Conservation (phyloP, 1,139 yeast species). For the Candida tropicalis region DNA sequence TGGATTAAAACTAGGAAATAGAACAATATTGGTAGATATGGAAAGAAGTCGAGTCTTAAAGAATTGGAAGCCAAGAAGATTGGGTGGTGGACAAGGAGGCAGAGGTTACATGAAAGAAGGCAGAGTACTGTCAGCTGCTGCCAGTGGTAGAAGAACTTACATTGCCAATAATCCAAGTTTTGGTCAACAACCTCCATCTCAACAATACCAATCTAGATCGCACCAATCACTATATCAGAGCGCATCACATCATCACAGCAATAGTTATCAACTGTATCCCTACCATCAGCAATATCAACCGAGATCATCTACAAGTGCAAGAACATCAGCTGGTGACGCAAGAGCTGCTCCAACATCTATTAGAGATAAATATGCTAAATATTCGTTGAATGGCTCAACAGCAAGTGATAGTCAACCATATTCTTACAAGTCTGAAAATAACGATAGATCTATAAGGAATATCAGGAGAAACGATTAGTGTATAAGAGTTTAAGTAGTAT, state of each 20-base stretch:
- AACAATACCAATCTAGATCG: slow-evolving; percentile 3
- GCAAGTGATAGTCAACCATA: slow-evolving; percentile 5
- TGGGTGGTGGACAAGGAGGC: slow-evolving; percentile 72
- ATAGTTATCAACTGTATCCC: background rate
- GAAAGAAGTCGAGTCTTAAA: slow-evolving; percentile 80
- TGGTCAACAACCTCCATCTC: slow-evolving; percentile 6
- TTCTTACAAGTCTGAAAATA: slow-evolving; percentile 16
- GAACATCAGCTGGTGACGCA: slow-evolving; percentile 1
- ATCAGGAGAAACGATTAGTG: slow-evolving; percentile 24
- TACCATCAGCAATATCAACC: slow-evolving; percentile 1
- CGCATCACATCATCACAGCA: background rate
- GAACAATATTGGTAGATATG: slow-evolving; percentile 72
- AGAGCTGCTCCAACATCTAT: slow-evolving; percentile 19
- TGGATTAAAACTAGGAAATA: slow-evolving; percentile 36
- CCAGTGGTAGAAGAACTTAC: slow-evolving; percentile 40
- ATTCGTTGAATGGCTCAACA: slow-evolving; percentile 17
- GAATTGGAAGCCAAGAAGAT: slow-evolving; percentile 77
- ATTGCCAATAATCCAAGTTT: slow-evolving; percentile 19
- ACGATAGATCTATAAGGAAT: slow-evolving; percentile 27
- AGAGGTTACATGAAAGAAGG: slow-evolving; percentile 51
- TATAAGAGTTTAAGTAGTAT: no score
- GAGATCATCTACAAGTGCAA: background rate
- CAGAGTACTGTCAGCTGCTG: slow-evolving; percentile 52
- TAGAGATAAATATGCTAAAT: slow-evolving; percentile 38
- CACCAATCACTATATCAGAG: background rate